Conservation (phyloP, 2,329 filamentous ascomycete species). For the Paecilomyces fulvus region DNA sequence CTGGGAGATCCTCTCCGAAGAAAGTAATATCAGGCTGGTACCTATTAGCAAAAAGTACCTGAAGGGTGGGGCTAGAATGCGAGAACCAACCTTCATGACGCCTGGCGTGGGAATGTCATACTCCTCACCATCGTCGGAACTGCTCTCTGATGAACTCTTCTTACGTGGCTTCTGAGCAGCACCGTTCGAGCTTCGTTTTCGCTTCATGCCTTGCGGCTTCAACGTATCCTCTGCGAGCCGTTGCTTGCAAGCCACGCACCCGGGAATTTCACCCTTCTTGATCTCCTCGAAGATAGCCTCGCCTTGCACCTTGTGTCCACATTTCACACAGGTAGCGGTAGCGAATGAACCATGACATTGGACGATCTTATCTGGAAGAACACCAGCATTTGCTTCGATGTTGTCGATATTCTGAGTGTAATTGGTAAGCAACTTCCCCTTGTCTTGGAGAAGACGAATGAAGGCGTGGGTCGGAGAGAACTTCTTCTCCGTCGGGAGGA, state of each 20-base stretch:
- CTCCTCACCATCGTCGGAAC: conserved; percentile 50
- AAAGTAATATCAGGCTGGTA: conserved; percentile 84
- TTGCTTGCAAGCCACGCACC: conserved; percentile 63
- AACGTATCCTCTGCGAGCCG: conserved; percentile 36
- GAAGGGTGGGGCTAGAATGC: conserved; percentile 5
- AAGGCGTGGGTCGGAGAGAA: conserved; percentile 93
- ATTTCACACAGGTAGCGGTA: conserved; percentile 80
- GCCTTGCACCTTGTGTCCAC: conserved; percentile 63
- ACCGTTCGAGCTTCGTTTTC: conserved; percentile 44
- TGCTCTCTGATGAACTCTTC: conserved; percentile 45
- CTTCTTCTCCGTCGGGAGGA: conserved; percentile 68
- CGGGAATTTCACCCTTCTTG: conserved; percentile 64
- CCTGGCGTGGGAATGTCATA: conserved; percentile 61
- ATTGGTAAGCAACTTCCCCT: conserved; percentile 85
- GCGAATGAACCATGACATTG: conserved; percentile 97
- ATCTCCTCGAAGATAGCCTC: conserved; percentile 74
- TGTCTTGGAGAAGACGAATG: conserved; percentile 78
- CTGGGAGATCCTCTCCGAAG: conserved; percentile 84
- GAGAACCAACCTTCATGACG: conserved; percentile 60
- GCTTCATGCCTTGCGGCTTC: conserved; percentile 42
- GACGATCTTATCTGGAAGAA: conserved; percentile 70
- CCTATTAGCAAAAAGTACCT: conserved; percentile 8
- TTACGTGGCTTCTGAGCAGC: conserved; percentile 43
- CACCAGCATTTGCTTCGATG: conserved; percentile 78
- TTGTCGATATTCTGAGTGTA: conserved; percentile 99